These are phyloP conservation scores for Pseudopyricularia javanii DNA, from an alignment of 2,329 filamentous ascomycete genomes.

Conservation along the genomic window DNA sequence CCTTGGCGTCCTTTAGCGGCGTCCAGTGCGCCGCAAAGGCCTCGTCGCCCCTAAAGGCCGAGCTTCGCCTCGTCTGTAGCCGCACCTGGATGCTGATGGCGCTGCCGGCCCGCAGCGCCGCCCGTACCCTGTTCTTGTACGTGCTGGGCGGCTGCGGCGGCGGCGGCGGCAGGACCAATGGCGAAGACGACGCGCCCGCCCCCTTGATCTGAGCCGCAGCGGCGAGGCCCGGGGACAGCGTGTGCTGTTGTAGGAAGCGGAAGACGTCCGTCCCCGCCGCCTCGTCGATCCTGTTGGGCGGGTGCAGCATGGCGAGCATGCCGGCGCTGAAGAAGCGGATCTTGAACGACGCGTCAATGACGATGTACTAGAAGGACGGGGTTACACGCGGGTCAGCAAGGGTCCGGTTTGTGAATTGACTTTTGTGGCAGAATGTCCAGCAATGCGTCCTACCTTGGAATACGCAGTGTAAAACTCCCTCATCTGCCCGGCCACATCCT, in stretches of 20 bases:
- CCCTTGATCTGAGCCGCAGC: background rate
- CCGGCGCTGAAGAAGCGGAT: slow-evolving; percentile 14
- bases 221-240: slow-evolving; percentile 5
- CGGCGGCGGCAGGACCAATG: no score
- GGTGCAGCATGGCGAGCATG: slow-evolving; percentile 11
- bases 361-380: slow-evolving; percentile 10
- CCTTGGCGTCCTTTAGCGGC: slow-evolving; percentile 12
- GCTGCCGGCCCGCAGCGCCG: slow-evolving; percentile 11
- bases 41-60: slow-evolving; percentile 14
- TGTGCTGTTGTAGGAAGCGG: slow-evolving; percentile 14
- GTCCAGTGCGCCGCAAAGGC: slow-evolving; percentile 11
- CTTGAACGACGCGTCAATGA: slow-evolving; percentile 11
- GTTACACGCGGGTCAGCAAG: background rate
- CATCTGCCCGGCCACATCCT: slow-evolving; percentile 12
- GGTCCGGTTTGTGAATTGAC: background rate
- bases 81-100: slow-evolving; percentile 17
- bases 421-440: background rate
- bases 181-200: background rate
- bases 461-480: slow-evolving; percentile 16
- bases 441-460: slow-evolving; percentile 9
- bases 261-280: slow-evolving; percentile 13
- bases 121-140: slow-evolving; percentile 11
- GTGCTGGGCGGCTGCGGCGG: slow-evolving; percentile 6
- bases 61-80: slow-evolving; percentile 13
- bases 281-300: slow-evolving; percentile 9